phyloP scores from a whole-genome alignment of 345 rosid species.

The Erucastrum elatum region DNA sequence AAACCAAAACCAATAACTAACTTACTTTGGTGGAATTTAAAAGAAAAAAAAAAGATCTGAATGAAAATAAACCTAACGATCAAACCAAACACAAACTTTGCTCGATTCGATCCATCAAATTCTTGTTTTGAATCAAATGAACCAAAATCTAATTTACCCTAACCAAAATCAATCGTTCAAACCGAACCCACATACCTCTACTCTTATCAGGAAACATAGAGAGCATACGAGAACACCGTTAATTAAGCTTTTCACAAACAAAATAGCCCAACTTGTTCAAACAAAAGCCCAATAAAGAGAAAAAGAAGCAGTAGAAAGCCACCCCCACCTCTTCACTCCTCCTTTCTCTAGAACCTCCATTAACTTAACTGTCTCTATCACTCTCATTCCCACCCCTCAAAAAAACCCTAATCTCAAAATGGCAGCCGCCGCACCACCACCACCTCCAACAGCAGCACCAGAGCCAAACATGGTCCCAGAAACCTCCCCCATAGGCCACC shows the following conservation, averaged over 20 bases:
- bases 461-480: constrained; percentile 50
- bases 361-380: background rate
- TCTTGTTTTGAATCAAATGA: too few species aligned
- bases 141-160: too few species aligned
- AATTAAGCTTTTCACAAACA: background rate
- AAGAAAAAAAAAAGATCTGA: too few species aligned
- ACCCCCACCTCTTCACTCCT: background rate
- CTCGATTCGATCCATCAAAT: too few species aligned
- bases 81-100: too few species aligned
- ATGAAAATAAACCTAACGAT: too few species aligned
- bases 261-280: background rate
- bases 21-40: too few species aligned
- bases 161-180: too few species aligned
- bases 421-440: constrained; percentile 96
- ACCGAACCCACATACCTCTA: too few species aligned
- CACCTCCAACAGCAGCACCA: constrained; percentile 72
- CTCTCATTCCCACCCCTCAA: background rate
- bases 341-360: constrained; percentile 7
- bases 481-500: constrained; percentile 45
- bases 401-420: constrained; percentile 38
- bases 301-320: background rate
- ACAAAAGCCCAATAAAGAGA: constrained; percentile 11
- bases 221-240: background rate
- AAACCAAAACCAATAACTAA: too few species aligned
- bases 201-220: background rate